phyloP scores from a whole-genome alignment of 2,329 filamentous ascomycete species.

The Talaromyces sp. region DNA sequence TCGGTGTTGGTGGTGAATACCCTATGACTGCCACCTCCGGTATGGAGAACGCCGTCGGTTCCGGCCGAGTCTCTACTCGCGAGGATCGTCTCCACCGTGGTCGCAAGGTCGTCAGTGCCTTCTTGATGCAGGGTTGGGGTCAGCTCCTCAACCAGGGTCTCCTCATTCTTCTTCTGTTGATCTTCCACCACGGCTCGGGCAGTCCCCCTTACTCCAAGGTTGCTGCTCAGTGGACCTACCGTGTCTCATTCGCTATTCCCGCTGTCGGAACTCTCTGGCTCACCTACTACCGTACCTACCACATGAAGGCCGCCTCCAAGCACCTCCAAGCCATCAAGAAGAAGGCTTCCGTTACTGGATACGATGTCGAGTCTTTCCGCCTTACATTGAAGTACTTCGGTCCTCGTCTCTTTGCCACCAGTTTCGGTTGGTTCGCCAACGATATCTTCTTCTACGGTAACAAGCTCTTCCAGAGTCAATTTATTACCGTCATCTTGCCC shows the following conservation, averaged over 20 bases:
- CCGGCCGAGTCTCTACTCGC: slow-evolving; percentile 81
- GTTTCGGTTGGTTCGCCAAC: slow-evolving; percentile 90
- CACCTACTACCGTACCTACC: slow-evolving; percentile 91
- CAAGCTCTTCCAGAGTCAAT: slow-evolving; percentile 92
- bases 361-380: slow-evolving; percentile 79
- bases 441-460: slow-evolving; percentile 99
- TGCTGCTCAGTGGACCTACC: slow-evolving; percentile 86
- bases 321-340: slow-evolving; percentile 80
- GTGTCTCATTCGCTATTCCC: slow-evolving; percentile 86
- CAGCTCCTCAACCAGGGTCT: slow-evolving; percentile 92
- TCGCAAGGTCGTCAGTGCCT: slow-evolving; percentile 90
- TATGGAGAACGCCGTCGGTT: slow-evolving; percentile 85
- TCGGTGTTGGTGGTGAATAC: slow-evolving; percentile 75
- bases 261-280: slow-evolving; percentile 90
- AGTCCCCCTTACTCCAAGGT: slow-evolving; percentile 72
- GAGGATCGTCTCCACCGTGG: slow-evolving; percentile 94
- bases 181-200: slow-evolving; percentile 79
- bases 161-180: slow-evolving; percentile 78
- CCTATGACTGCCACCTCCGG: slow-evolving; percentile 95
- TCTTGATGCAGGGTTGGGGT: slow-evolving; percentile 98
- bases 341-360: slow-evolving; percentile 82
- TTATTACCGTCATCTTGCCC: slow-evolving; percentile 77
- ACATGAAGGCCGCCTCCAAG: slow-evolving; percentile 85
- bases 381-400: slow-evolving; percentile 81
- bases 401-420: slow-evolving; percentile 78